These are phyloP conservation scores for Perkinsus olseni DNA, from an alignment of 169 alveolate genomes.

Conservation along the genomic window DNA sequence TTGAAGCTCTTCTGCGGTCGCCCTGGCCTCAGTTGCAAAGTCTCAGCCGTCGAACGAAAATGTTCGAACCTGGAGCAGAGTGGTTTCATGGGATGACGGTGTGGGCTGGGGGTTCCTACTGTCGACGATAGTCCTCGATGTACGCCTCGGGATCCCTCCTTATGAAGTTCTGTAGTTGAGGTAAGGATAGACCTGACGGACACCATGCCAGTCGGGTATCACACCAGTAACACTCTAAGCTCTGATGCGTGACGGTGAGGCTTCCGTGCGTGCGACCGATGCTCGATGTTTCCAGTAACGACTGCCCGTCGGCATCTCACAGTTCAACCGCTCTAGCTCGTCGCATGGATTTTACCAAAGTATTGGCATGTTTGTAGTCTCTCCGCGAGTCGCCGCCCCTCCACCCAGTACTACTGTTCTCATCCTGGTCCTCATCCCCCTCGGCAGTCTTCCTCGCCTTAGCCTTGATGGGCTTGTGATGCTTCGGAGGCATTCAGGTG, in stretches of 20 bases:
- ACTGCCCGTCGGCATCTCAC: no score
- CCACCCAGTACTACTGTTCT: not conserved
- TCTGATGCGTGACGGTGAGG: no score
- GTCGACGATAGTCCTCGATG: not conserved
- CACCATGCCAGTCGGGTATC: not conserved
- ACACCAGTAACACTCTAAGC: no score
- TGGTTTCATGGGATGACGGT: not conserved
- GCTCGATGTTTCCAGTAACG: no score
- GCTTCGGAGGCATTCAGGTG: not conserved
- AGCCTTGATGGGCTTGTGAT: not conserved
- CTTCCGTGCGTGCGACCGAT: no score
- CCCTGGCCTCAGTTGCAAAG: not conserved
- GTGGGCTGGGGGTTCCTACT: not conserved
- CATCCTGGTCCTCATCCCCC: not conserved
- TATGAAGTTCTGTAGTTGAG: not conserved
- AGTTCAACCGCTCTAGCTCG: no score
- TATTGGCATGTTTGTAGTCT: no score
- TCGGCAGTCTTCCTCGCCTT: not conserved
- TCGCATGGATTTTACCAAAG: no score
- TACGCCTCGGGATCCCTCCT: constrained; percentile 11
- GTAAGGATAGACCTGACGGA: not conserved
- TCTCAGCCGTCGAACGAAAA: not conserved
- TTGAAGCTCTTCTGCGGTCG: not conserved
- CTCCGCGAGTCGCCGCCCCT: no score
- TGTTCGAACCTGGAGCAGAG: not conserved